Percentiles rank a stretch among this genome's conserved stretches.
Evolutionary conservation across 306 rosid species (phyloP).

Genomic region (Delonix regia): DNA sequence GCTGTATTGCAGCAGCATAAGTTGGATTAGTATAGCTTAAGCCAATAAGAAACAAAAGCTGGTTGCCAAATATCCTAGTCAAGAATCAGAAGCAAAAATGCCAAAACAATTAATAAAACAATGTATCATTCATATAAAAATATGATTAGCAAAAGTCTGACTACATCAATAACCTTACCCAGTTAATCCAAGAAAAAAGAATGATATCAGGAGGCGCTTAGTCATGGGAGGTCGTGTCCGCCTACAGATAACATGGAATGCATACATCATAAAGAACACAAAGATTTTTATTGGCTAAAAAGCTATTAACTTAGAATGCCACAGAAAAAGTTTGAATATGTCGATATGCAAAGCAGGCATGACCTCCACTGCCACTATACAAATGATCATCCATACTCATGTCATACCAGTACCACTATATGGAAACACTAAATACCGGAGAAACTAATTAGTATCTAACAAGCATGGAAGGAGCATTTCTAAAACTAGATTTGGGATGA

Average conservation of each 20-base stretch:
- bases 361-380: constrained; percentile 5
- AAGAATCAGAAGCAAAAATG: constrained; percentile 33
- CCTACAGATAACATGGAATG: constrained; percentile 49
- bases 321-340: constrained; percentile 22
- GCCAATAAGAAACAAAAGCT: constrained; percentile 96
- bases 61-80: constrained; percentile 92
- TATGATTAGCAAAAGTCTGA: neutral
- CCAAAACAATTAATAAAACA: constrained; percentile 32
- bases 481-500: neutral
- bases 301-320: neutral
- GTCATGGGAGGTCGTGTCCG: constrained; percentile 79
- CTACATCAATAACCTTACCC: constrained; percentile 64
- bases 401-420: neutral
- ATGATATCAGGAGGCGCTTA: constrained; percentile 55
- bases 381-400: neutral
- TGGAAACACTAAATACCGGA: neutral
- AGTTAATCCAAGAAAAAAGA: constrained; percentile 89
- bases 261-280: constrained; percentile 23
- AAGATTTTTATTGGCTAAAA: neutral
- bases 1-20: constrained; percentile 95
- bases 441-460: neutral
- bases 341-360: neutral
- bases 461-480: constrained; percentile 4
- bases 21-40: constrained; percentile 98
- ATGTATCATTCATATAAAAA: constrained; percentile 19